phyloP scores from a whole-genome alignment of 2,329 filamentous ascomycete species.

The Fusarium phyllophilum region DNA sequence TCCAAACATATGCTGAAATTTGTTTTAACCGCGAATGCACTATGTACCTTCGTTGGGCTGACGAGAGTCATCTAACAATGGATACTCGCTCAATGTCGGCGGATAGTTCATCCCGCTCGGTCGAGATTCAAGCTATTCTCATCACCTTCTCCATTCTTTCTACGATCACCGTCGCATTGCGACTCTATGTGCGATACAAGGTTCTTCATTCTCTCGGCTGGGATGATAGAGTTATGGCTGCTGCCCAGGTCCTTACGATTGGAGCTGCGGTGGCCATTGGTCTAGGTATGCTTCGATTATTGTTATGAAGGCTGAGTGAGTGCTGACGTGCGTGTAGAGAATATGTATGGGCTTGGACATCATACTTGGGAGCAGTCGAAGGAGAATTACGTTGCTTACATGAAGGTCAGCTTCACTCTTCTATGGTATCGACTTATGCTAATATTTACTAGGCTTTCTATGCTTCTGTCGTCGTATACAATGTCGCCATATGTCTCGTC shows the following conservation, averaged over 20 bases:
- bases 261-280: conserved; percentile 11
- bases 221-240: conserved; percentile 17
- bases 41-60: neutral
- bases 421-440: accelerated
- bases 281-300: neutral
- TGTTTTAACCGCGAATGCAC: neutral
- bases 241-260: conserved; percentile 4
- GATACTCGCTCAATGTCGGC: neutral
- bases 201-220: conserved; percentile 14
- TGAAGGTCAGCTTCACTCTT: neutral
- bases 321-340: neutral
- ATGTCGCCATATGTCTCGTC: conserved; percentile 19
- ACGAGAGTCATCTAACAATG: neutral
- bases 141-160: conserved; percentile 9
- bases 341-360: conserved; percentile 18
- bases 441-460: conserved; percentile 2
- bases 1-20: neutral
- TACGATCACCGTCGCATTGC: neutral
- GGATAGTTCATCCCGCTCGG: conserved; percentile 1
- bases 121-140: conserved; percentile 11
- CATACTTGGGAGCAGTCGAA: conserved; percentile 17
- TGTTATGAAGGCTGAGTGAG: accelerated
- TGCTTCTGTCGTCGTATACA: conserved; percentile 9
- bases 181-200: conserved; percentile 3
- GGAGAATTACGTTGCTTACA: conserved; percentile 9